Base-by-base conservation (phyloP, 768 basidiomycete species). In the Termitomyces sp. region DNA sequence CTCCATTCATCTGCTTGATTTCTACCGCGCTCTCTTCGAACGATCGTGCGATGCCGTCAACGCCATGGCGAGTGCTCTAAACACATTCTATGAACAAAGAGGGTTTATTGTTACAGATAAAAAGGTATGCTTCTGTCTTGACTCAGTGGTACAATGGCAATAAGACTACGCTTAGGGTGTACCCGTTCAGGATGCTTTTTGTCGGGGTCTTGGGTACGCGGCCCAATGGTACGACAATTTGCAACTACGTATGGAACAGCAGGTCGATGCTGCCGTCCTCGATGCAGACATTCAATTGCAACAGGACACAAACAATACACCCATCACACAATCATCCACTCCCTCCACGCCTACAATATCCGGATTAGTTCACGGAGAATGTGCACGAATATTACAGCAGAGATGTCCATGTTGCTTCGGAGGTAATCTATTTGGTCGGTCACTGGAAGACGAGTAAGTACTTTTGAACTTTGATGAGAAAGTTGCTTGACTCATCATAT, bases 351-450 rank as follows among this genome's bases (percentile, higher is more conserved):
- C 18, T n/a, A 32, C 31, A 9, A 18, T 23, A 5, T 20, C 18
- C 11, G 38, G 18, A 11, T 23, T 42, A 18, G 22, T 42, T 11
- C 3, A 7, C 6, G 22, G 41, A 42, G 15, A 66, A 31, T 62
- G 60, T 50, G 53, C 61, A 2, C 42, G 60, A 27, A 27, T 68
- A 1, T 53, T 76, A 2, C 67, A 63, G 15, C 58, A 66, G 20
- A 56, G 66, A 6, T 70, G 66, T 40, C 68, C 73, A 1, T 66
- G 68, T 0, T 77, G 73, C 40, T 75, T 73, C 52, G 68, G 64
- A 2, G 61, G 65, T 5, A 45, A 23, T 1, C 31, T 46, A 0
- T 72, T 63, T 63, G 69, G 70, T 2, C 41, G 59, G 18, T 38
- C 54, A 3, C 49, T 66, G 10, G 48, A 58, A n/a, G 5, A 45